Base-by-base conservation (phyloP, 2,329 filamentous ascomycete genomes). In the Claviceps sp. region DNA sequence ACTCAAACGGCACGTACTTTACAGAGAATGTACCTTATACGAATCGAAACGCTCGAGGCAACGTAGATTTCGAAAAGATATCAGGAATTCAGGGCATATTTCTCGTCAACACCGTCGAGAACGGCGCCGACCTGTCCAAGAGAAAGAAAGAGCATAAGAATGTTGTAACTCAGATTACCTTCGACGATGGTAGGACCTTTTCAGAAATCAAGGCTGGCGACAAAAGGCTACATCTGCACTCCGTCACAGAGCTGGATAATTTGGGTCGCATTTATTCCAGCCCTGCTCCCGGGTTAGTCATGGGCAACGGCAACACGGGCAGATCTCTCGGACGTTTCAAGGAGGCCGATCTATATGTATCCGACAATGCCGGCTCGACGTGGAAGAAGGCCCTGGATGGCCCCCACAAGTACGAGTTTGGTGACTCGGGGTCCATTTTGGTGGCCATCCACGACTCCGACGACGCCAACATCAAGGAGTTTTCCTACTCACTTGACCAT, bases 1-100 rank as follows among this genome's bases (percentile, higher is more conserved):
- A 98, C 65, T 97, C 90, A 37, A 94, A 97, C 64, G 93, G 93
- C 55, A 96, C 89, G 2, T 96, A 91, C 67, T 98, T 97, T 65
- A 93, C 87, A 2, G 83, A 85, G 62, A 97, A 95, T 61, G 78
- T 91, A 52, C 87, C 94, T 54, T 85, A 96, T 65, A 96, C 91
- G 38, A 97, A 98, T 66, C 85, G 90, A 60, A 86, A 91, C 61
- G 60, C 65, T 10, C 69, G 71, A 30, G 89, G 89, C 2, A 79
- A 82, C 53, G 90, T 98, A 49, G 93, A 98, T 66, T 98, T 97
- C 61, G 93, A 98, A 65, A 95, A 95, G 69, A 82, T 98, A 50
- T 78, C 85, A 42, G 85, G 85, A 52, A 91, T 98, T 39, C 90
- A 97, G 65, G 93, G 93, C 39, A 86, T 98, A 52, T 87, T 95